A percentile compares a stretch with the other conserved stretches of the same genome.
Evolutionary conservation across 164 flowering plant species (phyloP).

Genomic region (Kingdonia uniflora): DNA sequence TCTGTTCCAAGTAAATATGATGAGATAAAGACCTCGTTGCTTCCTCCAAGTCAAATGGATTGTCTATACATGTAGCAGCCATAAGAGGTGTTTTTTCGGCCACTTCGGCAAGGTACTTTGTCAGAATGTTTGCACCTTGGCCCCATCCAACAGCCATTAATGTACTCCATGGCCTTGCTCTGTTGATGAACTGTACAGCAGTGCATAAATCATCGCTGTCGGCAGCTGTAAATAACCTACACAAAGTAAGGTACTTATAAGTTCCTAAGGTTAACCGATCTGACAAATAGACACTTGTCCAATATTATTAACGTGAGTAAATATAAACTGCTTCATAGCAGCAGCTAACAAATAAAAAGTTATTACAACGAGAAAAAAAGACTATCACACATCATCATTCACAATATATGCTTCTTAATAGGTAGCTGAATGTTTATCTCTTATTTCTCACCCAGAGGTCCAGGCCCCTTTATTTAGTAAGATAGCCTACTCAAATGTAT

Average conservation of each 20-base stretch:
- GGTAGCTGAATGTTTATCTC: no score
- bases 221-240: conserved; percentile 99
- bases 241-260: conserved; percentile 30
- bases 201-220: conserved; percentile 93
- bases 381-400: no score
- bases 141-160: conserved; percentile 93
- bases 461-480: no score
- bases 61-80: conserved; percentile 86
- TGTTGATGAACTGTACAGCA: conserved; percentile 66
- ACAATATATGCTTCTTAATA: no score
- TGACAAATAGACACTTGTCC: no score
- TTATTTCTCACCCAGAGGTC: no score
- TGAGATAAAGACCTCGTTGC: conserved; percentile 50
- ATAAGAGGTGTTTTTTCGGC: conserved; percentile 81
- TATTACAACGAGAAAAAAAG: no score
- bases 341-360: no score
- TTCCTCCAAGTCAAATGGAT: conserved; percentile 89
- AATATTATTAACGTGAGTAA: no score
- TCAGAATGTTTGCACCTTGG: conserved; percentile 93
- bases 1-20: conserved; percentile 36
- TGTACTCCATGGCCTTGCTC: conserved; percentile 79
- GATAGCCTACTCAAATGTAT: no score
- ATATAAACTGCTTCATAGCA: no score
- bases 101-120: conserved; percentile 84
- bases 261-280: conserved; percentile 20